phyloP scores from a whole-genome alignment of 352 stramenopile genomes.

The Globisporangium polare region DNA sequence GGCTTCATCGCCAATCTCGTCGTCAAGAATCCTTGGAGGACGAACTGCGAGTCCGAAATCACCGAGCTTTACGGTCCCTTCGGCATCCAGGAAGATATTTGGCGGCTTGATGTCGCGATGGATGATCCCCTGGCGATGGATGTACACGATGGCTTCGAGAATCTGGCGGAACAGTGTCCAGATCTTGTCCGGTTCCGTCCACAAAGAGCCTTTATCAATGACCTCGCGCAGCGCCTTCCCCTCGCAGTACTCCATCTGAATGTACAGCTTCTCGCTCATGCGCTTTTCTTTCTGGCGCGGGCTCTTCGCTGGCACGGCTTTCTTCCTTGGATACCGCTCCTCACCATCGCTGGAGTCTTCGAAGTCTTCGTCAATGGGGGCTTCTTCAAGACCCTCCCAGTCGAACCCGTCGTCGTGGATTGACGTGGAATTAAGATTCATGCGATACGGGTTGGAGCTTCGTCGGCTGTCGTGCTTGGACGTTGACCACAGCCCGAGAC shows the following conservation, averaged over 20 bases:
- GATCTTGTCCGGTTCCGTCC: conserved; percentile 84
- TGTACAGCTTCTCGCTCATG: conserved; percentile 81
- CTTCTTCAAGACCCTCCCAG: conserved; percentile 66
- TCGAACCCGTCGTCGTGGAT: conserved; percentile 63
- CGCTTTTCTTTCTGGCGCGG: conserved; percentile 24
- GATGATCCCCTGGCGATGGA: conserved; percentile 92
- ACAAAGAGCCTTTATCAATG: conserved; percentile 90
- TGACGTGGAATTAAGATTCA: conserved; percentile 6
- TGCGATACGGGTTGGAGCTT: conserved; percentile 28
- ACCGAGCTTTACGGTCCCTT: conserved; percentile 91
- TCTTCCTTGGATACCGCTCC: conserved; percentile 6
- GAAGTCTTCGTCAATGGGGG: conserved; percentile 24
- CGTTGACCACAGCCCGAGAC: conserved; percentile 57
- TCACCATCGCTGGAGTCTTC: conserved; percentile 30
- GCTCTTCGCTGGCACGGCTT: conserved; percentile 7
- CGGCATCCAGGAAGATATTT: conserved; percentile 94
- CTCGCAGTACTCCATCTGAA: conserved; percentile 97
- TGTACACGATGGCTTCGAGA: conserved; percentile 93
- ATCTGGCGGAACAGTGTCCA: conserved; percentile 95
- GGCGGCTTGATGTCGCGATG: conserved; percentile 91
- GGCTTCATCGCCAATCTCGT: conserved; percentile 30
- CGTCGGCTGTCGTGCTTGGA: conserved; percentile 58
- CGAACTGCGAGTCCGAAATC: conserved; percentile 94
- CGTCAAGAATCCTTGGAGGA: conserved; percentile 51
- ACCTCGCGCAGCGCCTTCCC: conserved; percentile 91